Conservation (phyloP, 2,329 filamentous ascomycete genomes). For the Apiospora kogelbergensis region DNA sequence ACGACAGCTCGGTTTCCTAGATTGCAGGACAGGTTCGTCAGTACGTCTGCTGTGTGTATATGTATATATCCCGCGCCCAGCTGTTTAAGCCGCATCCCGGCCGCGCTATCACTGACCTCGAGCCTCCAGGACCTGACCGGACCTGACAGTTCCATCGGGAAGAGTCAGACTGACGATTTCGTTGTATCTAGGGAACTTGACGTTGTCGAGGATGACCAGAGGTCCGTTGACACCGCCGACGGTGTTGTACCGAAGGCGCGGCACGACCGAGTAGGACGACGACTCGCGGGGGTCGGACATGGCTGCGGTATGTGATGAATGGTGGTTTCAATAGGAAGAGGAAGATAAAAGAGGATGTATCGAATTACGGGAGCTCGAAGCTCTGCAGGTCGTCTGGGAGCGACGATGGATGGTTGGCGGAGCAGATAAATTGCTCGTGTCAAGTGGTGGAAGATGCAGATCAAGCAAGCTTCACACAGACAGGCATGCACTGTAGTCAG, state of each 20-base stretch:
- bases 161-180: constrained; percentile 97
- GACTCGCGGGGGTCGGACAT: constrained; percentile 60
- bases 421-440: neutral
- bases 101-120: constrained; percentile 63
- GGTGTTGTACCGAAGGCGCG: constrained; percentile 89
- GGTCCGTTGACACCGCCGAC: constrained; percentile 97
- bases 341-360: constrained; percentile 4
- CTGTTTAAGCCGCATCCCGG: neutral
- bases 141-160: constrained; percentile 89
- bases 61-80: neutral
- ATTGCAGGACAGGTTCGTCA: constrained; percentile 22
- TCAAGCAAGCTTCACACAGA: neutral
- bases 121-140: constrained; percentile 95
- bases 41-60: constrained; percentile 8
- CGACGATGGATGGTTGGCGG: constrained; percentile 1
- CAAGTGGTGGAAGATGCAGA: neutral
- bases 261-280: constrained; percentile 59
- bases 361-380: constrained; percentile 12
- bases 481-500: constrained; percentile 2
- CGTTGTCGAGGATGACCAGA: constrained; percentile 96
- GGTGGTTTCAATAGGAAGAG: constrained; percentile 9
- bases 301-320: constrained; percentile 22
- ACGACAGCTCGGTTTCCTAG: constrained; percentile 90
- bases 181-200: constrained; percentile 97
- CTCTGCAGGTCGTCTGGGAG: constrained; percentile 12